A percentile compares a stretch with the other conserved stretches of the same genome.
phyloP scores from a whole-genome alignment of 495 filamentous ascomycete genomes.

The Hypomontagnella monticulosa region DNA sequence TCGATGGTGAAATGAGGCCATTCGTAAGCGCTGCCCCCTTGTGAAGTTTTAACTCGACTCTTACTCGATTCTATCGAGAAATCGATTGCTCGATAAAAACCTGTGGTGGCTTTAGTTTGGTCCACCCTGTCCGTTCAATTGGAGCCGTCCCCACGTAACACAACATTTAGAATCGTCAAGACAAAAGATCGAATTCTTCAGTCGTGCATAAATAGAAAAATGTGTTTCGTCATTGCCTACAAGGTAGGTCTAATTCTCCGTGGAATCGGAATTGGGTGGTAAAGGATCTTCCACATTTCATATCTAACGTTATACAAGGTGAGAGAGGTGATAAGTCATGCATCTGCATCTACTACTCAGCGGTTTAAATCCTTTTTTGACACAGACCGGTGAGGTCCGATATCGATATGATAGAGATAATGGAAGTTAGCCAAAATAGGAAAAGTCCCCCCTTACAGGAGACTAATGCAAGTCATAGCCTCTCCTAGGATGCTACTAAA shows the following conservation, averaged over 20 bases:
- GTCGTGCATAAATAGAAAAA: no score
- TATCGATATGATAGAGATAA: conserved; percentile 15
- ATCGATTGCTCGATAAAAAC: conserved; percentile 38
- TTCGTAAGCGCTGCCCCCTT: conserved; percentile 6
- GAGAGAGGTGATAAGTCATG: neutral
- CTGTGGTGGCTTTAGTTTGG: conserved; percentile 13
- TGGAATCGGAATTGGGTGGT: no score
- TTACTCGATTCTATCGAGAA: conserved; percentile 41
- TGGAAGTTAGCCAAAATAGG: conserved; percentile 13
- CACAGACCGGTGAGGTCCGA: conserved; percentile 29
- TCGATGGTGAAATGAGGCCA: conserved; percentile 29
- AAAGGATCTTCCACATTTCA: neutral
- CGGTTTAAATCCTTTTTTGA: conserved; percentile 1
- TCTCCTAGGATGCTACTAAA: neutral
- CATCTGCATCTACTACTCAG: neutral
- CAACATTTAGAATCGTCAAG: conserved; percentile 35
- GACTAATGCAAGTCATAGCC: conserved; percentile 38
- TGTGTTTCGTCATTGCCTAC: no score
- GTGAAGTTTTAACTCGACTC: conserved; percentile 23
- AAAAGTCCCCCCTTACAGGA: conserved; percentile 16
- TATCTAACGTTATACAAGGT: neutral
- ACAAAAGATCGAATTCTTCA: neutral
- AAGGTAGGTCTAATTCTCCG: no score
- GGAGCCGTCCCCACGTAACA: conserved; percentile 27
- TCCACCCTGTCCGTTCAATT: conserved; percentile 21